Conservation (phyloP, 176 grass and related monocot genomes). For the Rhipidocladum racemiflorum region DNA sequence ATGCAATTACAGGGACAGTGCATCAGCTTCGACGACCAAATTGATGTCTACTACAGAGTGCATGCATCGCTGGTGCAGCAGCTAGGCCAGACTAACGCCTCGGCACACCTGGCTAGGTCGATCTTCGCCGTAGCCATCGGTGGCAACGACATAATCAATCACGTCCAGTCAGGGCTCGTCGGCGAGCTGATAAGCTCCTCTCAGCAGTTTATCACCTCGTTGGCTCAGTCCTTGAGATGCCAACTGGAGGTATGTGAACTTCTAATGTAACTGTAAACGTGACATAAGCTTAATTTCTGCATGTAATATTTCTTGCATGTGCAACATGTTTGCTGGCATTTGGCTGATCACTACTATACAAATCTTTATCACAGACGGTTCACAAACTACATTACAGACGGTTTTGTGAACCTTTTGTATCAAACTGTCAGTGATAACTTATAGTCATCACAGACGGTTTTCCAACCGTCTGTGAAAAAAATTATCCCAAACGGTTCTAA, state of each 20-base stretch:
- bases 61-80: constrained; percentile 40
- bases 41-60: constrained; percentile 23
- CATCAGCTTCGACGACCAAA: constrained; percentile 57
- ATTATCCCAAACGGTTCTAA: no score
- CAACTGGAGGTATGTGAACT: constrained; percentile 51
- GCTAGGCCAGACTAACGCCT: constrained; percentile 34
- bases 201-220: constrained; percentile 27
- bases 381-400: no score
- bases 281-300: background rate
- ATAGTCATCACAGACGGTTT: no score
- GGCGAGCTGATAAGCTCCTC: background rate
- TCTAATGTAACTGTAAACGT: background rate
- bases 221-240: constrained; percentile 31
- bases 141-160: constrained; percentile 62
- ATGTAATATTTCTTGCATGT: background rate
- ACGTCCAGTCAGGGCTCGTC: background rate
- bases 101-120: constrained; percentile 48
- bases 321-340: background rate
- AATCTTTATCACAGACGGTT: no score
- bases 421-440: no score
- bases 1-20: constrained; percentile 39
- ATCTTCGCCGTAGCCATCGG: constrained; percentile 63
- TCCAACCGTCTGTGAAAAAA: no score
- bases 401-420: no score
- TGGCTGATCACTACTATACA: no score